These are phyloP conservation scores for Silene uniflora DNA, from an alignment of 148 eudicot species.

Conservation along the genomic window DNA sequence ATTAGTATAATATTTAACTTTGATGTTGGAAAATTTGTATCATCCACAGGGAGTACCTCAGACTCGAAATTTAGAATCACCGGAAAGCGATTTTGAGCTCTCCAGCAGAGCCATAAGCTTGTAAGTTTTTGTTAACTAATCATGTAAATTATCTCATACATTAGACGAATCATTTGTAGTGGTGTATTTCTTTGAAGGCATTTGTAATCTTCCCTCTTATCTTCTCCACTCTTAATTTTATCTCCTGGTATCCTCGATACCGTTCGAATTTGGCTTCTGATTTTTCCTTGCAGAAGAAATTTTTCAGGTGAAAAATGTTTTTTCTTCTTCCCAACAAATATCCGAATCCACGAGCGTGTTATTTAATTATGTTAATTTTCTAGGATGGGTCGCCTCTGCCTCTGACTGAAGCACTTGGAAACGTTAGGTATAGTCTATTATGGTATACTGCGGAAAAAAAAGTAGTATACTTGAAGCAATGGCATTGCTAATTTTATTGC, in stretches of 20 bases:
- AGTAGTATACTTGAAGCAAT: too few relatives aligned
- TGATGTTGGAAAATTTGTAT: background rate
- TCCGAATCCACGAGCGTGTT: too few relatives aligned
- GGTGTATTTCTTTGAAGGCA: background rate
- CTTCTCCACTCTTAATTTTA: background rate
- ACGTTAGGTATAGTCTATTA: too few relatives aligned
- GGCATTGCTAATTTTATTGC: too few relatives aligned
- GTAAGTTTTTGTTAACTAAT: slow-evolving; percentile 17
- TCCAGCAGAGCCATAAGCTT: slow-evolving; percentile 29
- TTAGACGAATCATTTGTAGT: background rate
- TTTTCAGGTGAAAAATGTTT: too few relatives aligned
- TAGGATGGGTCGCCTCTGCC: too few relatives aligned
- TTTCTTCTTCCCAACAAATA: too few relatives aligned
- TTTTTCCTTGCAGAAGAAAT: too few relatives aligned
- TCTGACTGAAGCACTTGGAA: too few relatives aligned
- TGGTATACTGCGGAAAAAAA: too few relatives aligned
- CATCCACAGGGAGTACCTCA: slow-evolving; percentile 20
- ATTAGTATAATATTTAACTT: too few relatives aligned
- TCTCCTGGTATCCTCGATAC: background rate
- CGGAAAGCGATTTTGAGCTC: slow-evolving; percentile 21
- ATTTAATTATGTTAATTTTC: too few relatives aligned
- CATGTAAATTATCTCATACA: slow-evolving; percentile 19
- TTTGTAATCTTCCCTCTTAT: background rate
- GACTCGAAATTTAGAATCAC: slow-evolving; percentile 10
- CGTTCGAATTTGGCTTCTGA: background rate